Evolutionary conservation across 306 rosid genomes (phyloP).

Genomic region (Comarum palustre): DNA sequence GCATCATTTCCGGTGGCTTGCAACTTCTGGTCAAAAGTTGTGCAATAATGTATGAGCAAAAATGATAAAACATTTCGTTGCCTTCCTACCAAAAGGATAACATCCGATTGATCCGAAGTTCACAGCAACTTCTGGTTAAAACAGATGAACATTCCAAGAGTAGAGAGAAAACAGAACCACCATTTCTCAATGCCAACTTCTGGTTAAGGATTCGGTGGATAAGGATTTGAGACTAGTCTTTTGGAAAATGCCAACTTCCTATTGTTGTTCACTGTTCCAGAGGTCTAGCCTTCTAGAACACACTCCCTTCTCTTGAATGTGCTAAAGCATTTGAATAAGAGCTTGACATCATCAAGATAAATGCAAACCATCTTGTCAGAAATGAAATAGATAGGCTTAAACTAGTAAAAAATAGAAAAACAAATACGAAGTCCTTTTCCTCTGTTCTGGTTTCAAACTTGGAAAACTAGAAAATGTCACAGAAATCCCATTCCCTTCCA

Average conservation of each 20-base stretch:
- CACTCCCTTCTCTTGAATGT: not conserved
- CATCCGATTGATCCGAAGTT: no score
- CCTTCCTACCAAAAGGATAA: no score
- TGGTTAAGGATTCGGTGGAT: not conserved
- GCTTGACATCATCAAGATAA: slow-evolving; percentile 7
- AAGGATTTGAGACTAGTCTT: not conserved
- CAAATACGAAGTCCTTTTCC: not conserved
- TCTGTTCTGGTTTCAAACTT: not conserved
- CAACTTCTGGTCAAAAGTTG: not conserved
- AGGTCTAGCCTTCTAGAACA: not conserved
- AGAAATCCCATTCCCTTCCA: not conserved
- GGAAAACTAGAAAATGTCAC: not conserved
- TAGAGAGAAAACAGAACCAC: not conserved
- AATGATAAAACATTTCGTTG: no score
- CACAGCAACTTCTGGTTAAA: not conserved
- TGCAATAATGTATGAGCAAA: no score
- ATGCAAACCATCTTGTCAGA: not conserved
- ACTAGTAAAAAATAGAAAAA: not conserved
- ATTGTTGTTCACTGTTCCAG: not conserved
- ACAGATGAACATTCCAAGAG: not conserved
- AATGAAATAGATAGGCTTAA: not conserved
- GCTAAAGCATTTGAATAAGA: not conserved
- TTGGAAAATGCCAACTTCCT: not conserved
- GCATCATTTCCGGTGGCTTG: no score
- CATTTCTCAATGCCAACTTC: no score